phyloP scores from a whole-genome alignment of 2,329 filamentous ascomycete genomes.

The Chaetomiaceae sp. region DNA sequence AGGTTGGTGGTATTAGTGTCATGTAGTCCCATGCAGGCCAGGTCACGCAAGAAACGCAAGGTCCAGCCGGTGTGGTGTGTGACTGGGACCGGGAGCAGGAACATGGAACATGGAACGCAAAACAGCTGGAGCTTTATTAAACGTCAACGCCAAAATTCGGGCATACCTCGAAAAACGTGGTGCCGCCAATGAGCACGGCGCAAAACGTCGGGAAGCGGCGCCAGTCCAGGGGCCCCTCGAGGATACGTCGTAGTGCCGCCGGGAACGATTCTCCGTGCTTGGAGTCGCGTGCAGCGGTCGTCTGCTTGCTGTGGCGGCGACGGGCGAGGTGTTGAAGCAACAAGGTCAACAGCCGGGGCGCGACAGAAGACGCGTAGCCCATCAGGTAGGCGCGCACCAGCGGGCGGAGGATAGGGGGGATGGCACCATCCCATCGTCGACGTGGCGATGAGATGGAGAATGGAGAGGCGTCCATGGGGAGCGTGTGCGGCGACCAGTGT shows the following conservation, averaged over 20 bases:
- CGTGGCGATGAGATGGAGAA: background rate
- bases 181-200: slow-evolving; percentile 54
- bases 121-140: too few species aligned
- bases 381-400: slow-evolving; percentile 55
- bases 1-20: background rate
- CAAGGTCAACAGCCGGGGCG: slow-evolving; percentile 51
- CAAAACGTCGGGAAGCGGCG: slow-evolving; percentile 60
- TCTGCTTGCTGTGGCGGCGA: slow-evolving; percentile 26
- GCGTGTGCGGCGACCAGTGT: too few species aligned
- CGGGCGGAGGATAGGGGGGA: slow-evolving; percentile 51
- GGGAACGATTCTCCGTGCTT: slow-evolving; percentile 28
- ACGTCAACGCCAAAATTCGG: too few species aligned
- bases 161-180: slow-evolving; percentile 56
- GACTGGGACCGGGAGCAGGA: too few species aligned
- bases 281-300: slow-evolving; percentile 2
- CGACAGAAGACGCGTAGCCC: slow-evolving; percentile 56
- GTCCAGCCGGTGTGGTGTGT: too few species aligned
- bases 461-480: background rate
- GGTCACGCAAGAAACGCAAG: background rate
- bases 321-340: slow-evolving; percentile 46
- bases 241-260: slow-evolving; percentile 36
- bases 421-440: slow-evolving; percentile 23
- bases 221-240: slow-evolving; percentile 48
- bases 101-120: too few species aligned
- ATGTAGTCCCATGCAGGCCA: background rate